Evolutionary conservation across 495 filamentous ascomycete genomes (phyloP), one percentile per base, ranked within the genome.

Genomic region (Xylaria sp.): DNA sequence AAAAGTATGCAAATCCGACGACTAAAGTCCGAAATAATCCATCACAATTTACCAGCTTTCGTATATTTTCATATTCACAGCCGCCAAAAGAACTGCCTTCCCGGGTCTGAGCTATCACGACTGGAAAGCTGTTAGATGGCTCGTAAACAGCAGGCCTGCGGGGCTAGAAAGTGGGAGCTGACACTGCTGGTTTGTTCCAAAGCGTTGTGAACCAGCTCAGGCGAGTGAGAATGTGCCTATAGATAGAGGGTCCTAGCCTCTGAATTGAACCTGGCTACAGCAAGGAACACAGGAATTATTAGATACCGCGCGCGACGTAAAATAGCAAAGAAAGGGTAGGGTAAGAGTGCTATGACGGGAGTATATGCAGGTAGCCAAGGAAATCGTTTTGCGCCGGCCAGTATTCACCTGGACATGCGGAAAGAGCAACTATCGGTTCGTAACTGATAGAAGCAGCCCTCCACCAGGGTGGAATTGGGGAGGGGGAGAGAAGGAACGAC

Each of bases 401-500:
- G 31, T 58, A 50, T 57, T 59, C 50, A 70, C 33, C 44, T 55
- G 59, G 46, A 55, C 40, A 70, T 55, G 31, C 46, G 59, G 58
- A 26, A 69, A 44, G 61, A 62, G 61, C 61, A 40, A 64, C 69
- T 53, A 59, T 40, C 58, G 69, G 61, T 44, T 65, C 29, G 40
- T 43, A 66, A 71, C 61, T 71, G 61, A 71, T 58, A 65, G 61
- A 63, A 65, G 61, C 61, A 63, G 46, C 58, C 68, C 68, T 62
- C 69, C 69, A 71, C 61, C 69, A 21, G 40, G 46, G 64, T 64
- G 69, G 40, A 57, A 50, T 59, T 44, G 64, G 70, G 52, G 46
- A 55, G 63, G 55, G 64, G 41, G 29, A n/a, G 52, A 52, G 62
- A 80, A 80, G 40, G 77, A 79, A 71, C 75, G 80, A 81, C 77